Base-by-base conservation (phyloP, 805 yeast species). In the Lipomyces yamanashiensis region DNA sequence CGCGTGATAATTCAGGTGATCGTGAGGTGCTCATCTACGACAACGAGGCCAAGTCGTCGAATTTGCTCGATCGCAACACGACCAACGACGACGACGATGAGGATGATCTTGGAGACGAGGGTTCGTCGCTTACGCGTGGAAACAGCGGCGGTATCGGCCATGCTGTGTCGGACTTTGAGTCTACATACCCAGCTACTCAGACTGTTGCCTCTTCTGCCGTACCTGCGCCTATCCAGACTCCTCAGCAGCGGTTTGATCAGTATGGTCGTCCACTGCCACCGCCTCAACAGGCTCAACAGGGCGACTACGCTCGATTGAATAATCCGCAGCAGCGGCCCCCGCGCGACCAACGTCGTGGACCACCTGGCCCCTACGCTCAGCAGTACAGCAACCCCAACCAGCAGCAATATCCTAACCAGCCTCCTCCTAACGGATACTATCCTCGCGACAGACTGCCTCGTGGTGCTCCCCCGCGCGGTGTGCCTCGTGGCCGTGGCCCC, bases 11-110 rank as follows among this genome's bases (percentile, higher is more conserved):
- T 12, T n/a, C 47, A 39, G 41, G 23, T 34, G 66, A 65, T 33
- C 65, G 63, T 12, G 67, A 63, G 28, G 64, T 59, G 6, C 41
- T 64, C 6, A 62, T 66, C 17, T 59, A 57, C 58, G 64, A 56
- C n/a, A 57, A 55, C 43, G 67, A 64, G 34, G 64, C 64, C 5
- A 60, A 57, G 45, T 23, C 58, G n/a, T 17, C 49, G n/a, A 44
- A 48, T 37, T 12, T 19, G 8, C 36, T 28, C 3, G 54, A 57
- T 6, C 40, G 55, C 28, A 28, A 5, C 8, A 13, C 21, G 21
- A 21, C 49, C n/a, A 40, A 17, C 12, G 34, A 56, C 21, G 59
- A 55, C 34, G 59, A 47, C 7, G 53, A 13, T 15, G 57, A 53
- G 8, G 57, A 23, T 28, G 57, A 53, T 6, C 53, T 47, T 33